phyloP scores from a whole-genome alignment of 768 basidiomycete species.

The Boletus coccyginus region DNA sequence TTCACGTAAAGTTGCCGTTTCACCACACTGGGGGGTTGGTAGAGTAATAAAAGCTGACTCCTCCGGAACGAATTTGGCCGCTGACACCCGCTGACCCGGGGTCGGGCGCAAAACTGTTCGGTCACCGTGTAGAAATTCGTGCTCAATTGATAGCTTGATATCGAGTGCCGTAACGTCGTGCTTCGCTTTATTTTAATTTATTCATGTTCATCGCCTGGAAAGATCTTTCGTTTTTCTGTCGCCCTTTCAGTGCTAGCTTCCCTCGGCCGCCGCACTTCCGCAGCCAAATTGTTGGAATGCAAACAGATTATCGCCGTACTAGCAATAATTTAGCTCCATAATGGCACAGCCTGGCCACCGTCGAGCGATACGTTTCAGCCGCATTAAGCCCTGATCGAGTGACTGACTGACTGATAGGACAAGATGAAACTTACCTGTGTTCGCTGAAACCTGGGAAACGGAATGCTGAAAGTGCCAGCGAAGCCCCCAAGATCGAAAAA shows the following conservation, averaged over 20 bases:
- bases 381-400: conserved; percentile 19
- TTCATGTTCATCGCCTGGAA: background rate
- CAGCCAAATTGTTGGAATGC: conserved; percentile 1
- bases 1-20: conserved; percentile 16
- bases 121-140: background rate
- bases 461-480: conserved; percentile 9
- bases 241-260: background rate
- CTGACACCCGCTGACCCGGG: background rate
- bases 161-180: background rate
- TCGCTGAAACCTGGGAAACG: conserved; percentile 15
- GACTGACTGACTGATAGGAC: conserved; percentile 6
- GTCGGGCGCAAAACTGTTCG: background rate
- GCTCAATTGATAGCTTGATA: conserved; percentile 1
- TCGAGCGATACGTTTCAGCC: conserved; percentile 25
- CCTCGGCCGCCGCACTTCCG: conserved; percentile 15
- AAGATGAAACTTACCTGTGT: conserved; percentile 14
- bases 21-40: conserved; percentile 2
- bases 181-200: background rate
- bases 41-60: conserved; percentile 3
- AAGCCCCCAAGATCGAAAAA: conserved; percentile 3
- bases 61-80: background rate
- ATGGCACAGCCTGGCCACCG: conserved; percentile 2
- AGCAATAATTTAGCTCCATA: conserved; percentile 4
- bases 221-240: background rate
- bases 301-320: background rate